Percentiles rank a stretch among this genome's conserved stretches.
Conservation (phyloP, 225 moss, liverwort and hornwort species). For the Anthoceros angustus region DNA sequence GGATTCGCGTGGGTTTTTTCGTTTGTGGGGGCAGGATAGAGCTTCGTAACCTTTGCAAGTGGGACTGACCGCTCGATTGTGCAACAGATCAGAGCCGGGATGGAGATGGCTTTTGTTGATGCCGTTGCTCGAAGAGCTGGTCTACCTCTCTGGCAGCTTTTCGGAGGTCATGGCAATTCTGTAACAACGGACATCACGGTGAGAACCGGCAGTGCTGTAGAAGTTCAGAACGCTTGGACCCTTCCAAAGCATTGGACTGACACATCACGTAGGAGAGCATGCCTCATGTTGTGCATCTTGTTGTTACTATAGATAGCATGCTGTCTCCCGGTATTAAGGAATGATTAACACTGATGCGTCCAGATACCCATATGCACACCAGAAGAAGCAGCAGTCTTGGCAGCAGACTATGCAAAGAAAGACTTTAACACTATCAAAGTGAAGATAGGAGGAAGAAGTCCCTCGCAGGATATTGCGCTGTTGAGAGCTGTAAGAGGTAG, state of each 20-base stretch:
- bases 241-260: slow-evolving; percentile 1
- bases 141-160: slow-evolving; percentile 73
- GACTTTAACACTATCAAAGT: slow-evolving; percentile 73
- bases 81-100: slow-evolving; percentile 65
- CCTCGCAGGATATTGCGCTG: slow-evolving; percentile 46
- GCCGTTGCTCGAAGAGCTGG: slow-evolving; percentile 53
- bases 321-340: background rate
- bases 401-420: slow-evolving; percentile 37
- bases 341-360: background rate
- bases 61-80: slow-evolving; percentile 5
- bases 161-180: slow-evolving; percentile 50
- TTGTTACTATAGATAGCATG: slow-evolving; percentile 1
- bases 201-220: slow-evolving; percentile 4
- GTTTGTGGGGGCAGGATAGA: background rate
- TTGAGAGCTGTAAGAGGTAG: slow-evolving; percentile 49
- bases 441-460: slow-evolving; percentile 60
- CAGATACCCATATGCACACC: slow-evolving; percentile 76
- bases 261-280: background rate
- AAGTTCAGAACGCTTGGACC: background rate
- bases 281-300: background rate
- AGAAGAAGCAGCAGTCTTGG: slow-evolving; percentile 55
- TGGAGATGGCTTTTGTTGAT: slow-evolving; percentile 91
- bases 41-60: background rate
- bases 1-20: background rate
- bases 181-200: slow-evolving; percentile 80